phyloP scores from a whole-genome alignment of 805 yeast genomes.

The Ogataea thermomethanolica region DNA sequence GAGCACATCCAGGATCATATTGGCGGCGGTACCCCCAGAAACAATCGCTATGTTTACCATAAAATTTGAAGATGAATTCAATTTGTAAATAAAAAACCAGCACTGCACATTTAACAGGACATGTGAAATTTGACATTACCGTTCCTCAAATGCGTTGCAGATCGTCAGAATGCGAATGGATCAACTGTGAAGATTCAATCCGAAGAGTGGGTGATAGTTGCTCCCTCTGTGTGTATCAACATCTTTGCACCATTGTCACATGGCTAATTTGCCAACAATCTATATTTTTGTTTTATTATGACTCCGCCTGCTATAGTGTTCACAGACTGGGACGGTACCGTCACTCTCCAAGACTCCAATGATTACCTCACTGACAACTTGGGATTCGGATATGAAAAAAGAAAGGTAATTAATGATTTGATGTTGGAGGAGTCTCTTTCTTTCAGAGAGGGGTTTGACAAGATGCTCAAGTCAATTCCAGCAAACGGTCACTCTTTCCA shows the following conservation, averaged over 20 bases:
- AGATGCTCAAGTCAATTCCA: slow-evolving; percentile 83
- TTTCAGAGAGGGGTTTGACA: slow-evolving; percentile 78
- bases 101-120: too few species aligned
- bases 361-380: slow-evolving; percentile 84
- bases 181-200: too few species aligned
- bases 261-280: background rate
- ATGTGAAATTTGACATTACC: too few species aligned
- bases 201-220: too few species aligned
- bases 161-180: too few species aligned
- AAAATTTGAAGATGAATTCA: background rate
- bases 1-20: slow-evolving; percentile 63
- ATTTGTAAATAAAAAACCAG: too few species aligned
- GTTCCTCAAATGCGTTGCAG: too few species aligned
- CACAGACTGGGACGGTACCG: slow-evolving; percentile 98
- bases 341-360: slow-evolving; percentile 91
- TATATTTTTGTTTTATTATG: slow-evolving; percentile 1
- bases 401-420: slow-evolving; percentile 65
- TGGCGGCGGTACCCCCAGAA: slow-evolving; percentile 90
- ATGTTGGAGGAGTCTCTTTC: slow-evolving; percentile 65
- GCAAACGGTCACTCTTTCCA: slow-evolving; percentile 44
- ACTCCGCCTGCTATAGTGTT: slow-evolving; percentile 67
- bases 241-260: background rate
- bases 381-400: slow-evolving; percentile 75
- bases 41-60: slow-evolving; percentile 38
- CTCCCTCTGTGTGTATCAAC: background rate